phyloP scores from a whole-genome alignment of 768 basidiomycete species.

The Scleroderma citrinum region DNA sequence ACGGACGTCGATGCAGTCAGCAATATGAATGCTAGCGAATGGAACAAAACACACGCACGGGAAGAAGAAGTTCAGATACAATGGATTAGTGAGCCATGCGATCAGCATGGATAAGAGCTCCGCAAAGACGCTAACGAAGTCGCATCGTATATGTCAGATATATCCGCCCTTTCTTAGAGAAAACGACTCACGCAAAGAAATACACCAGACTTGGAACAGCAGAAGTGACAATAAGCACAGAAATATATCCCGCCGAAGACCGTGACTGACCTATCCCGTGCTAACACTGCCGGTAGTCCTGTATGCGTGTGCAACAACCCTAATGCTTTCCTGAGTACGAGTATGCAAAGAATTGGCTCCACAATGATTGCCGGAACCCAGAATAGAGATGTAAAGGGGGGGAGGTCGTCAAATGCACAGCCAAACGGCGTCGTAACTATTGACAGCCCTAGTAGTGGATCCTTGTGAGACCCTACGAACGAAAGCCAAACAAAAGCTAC shows the following conservation, averaged over 20 bases:
- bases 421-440: slow-evolving; percentile 16
- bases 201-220: slow-evolving; percentile 13
- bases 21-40: background rate
- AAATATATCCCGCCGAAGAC: background rate
- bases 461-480: background rate
- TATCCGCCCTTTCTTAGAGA: background rate
- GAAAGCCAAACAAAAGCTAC: too few relatives aligned
- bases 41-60: slow-evolving; percentile 12
- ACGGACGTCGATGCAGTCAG: background rate
- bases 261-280: slow-evolving; percentile 8
- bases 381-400: slow-evolving; percentile 16
- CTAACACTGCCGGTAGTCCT: slow-evolving; percentile 4
- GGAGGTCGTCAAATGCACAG: slow-evolving; percentile 16
- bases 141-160: background rate
- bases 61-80: slow-evolving; percentile 17
- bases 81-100: slow-evolving; percentile 13
- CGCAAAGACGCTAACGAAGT: slow-evolving; percentile 11
- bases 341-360: slow-evolving; percentile 17
- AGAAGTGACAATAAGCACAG: background rate
- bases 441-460: slow-evolving; percentile 8
- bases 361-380: slow-evolving; percentile 21
- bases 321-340: slow-evolving; percentile 19
- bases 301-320: background rate
- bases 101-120: slow-evolving; percentile 13
- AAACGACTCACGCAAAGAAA: slow-evolving; percentile 14